Conservation (phyloP, 2,329 filamentous ascomycete genomes). For the Penicillium sumatraense region DNA sequence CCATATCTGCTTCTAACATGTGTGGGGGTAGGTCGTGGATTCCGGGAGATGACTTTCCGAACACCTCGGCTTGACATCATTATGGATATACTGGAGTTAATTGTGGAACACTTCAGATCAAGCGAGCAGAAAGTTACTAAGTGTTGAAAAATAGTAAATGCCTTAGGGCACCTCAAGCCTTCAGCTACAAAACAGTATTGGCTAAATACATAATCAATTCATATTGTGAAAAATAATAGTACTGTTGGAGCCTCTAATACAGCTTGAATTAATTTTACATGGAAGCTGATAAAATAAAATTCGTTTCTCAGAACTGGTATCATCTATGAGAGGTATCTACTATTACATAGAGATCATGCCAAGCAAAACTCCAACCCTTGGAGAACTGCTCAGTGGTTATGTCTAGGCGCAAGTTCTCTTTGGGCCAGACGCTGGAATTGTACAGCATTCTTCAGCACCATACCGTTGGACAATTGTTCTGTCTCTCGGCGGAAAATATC, state of each 20-base stretch:
- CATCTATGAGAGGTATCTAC: neutral
- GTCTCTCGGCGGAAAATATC: constrained; percentile 55
- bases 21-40: neutral
- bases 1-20: neutral
- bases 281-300: too few species aligned
- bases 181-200: too few species aligned
- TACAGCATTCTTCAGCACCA: constrained; percentile 52
- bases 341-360: neutral
- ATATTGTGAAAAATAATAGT: too few species aligned
- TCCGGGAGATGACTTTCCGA: constrained; percentile 1
- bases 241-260: too few species aligned
- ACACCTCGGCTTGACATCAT: neutral
- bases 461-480: constrained; percentile 51
- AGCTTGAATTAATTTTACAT: too few species aligned
- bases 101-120: neutral
- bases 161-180: too few species aligned
- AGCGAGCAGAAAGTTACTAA: neutral
- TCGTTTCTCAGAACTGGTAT: neutral
- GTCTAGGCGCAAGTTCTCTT: constrained; percentile 41
- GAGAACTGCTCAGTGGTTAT: constrained; percentile 43
- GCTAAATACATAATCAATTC: too few species aligned
- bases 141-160: too few species aligned
- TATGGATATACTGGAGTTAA: neutral
- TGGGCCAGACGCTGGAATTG: constrained; percentile 54
- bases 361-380: neutral